Percentiles rank a stretch among this genome's conserved stretches.
Conservation (phyloP, 305 asterid species). For the Plantago coronopus region DNA sequence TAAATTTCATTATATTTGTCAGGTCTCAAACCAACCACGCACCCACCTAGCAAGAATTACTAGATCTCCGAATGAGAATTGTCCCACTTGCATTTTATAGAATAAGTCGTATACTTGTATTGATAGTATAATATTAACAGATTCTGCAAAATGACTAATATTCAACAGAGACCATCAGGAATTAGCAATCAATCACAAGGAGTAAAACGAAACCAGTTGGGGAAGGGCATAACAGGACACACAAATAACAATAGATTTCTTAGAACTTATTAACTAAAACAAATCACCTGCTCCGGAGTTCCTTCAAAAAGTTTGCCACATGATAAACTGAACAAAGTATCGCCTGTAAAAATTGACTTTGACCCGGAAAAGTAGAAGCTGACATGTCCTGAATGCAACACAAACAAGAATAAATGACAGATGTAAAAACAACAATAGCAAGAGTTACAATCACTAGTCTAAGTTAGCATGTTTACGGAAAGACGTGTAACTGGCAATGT, state of each 20-base stretch:
- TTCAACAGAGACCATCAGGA: background rate
- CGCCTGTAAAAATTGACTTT: constrained; percentile 81
- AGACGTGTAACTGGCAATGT: background rate
- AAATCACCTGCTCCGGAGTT: constrained; percentile 76
- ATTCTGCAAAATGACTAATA: background rate
- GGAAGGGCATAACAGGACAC: background rate
- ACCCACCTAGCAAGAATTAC: constrained; percentile 3
- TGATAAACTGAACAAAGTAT: constrained; percentile 89
- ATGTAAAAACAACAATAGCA: background rate
- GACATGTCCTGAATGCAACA: constrained; percentile 59
- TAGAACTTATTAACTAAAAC: constrained; percentile 9
- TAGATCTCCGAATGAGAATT: background rate
- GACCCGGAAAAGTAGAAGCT: constrained; percentile 88
- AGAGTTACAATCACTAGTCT: background rate
- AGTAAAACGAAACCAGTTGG: background rate
- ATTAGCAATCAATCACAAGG: background rate
- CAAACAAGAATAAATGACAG: constrained; percentile 13
- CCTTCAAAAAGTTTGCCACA: constrained; percentile 96
- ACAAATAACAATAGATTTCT: constrained; percentile 5
- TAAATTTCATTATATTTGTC: background rate
- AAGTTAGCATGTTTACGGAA: background rate
- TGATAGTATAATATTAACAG: background rate
- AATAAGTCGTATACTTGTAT: background rate
- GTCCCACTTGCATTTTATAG: background rate
- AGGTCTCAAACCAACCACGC: background rate